phyloP scores from a whole-genome alignment of 2,329 filamentous ascomycete species.

The Apiospora kogelbergensis region DNA sequence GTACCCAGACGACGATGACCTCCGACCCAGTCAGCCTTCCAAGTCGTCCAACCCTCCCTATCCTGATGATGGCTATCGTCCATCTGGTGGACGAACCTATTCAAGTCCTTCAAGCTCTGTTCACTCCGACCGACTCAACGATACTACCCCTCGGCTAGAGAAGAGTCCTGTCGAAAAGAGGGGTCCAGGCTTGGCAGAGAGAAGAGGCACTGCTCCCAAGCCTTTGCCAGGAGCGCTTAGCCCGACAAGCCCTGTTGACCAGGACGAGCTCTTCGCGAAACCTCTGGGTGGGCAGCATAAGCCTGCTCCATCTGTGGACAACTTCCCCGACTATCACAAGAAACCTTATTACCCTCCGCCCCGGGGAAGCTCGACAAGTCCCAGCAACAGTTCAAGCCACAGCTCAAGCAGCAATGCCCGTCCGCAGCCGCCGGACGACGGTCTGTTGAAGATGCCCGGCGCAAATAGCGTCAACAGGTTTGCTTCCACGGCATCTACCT shows the following conservation, averaged over 20 bases:
- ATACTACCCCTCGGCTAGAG: constrained; percentile 55
- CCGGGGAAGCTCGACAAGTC: constrained; percentile 33
- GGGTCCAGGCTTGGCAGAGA: constrained; percentile 71
- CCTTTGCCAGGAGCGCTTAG: constrained; percentile 66
- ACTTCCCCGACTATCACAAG: constrained; percentile 51
- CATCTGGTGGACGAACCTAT: constrained; percentile 34
- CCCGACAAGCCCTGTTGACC: constrained; percentile 73
- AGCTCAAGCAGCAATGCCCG: constrained; percentile 34
- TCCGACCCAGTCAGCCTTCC: constrained; percentile 42
- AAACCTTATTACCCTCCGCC: constrained; percentile 64
- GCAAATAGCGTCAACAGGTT: constrained; percentile 60
- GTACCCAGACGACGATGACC: constrained; percentile 71
- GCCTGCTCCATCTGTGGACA: constrained; percentile 39
- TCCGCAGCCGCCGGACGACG: constrained; percentile 29
- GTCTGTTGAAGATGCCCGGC: constrained; percentile 37
- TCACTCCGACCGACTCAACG: constrained; percentile 44
- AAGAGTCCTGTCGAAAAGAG: constrained; percentile 56
- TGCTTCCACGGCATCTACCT: constrained; percentile 84
- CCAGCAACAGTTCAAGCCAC: constrained; percentile 31
- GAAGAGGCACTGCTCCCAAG: constrained; percentile 78
- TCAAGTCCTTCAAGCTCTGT: constrained; percentile 32
- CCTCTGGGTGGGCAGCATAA: constrained; percentile 49
- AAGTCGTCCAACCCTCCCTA: constrained; percentile 42
- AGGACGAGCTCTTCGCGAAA: constrained; percentile 79
- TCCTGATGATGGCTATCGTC: constrained; percentile 39